These are phyloP conservation scores for Haplosporangium sp. DNA, from an alignment of 371 early-diverging fungal species.

Conservation along the genomic window DNA sequence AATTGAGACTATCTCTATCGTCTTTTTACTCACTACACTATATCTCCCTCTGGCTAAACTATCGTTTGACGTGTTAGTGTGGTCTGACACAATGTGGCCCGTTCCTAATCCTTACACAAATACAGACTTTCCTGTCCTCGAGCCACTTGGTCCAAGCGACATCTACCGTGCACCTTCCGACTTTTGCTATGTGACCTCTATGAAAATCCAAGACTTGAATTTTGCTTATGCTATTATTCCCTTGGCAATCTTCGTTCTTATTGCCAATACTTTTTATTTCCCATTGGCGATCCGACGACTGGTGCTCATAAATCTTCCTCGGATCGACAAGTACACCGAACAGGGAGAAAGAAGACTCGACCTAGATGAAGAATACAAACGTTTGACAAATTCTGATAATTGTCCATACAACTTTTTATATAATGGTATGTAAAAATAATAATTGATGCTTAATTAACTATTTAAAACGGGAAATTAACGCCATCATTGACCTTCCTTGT, in stretches of 20 bases:
- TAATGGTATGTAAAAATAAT: constrained; percentile 40
- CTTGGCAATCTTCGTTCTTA: constrained; percentile 54
- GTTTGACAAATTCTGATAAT: constrained; percentile 62
- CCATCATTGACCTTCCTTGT: not conserved
- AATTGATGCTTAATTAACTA: no score
- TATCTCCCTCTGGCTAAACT: constrained; percentile 70
- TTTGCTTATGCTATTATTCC: constrained; percentile 62
- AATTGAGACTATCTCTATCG: constrained; percentile 55
- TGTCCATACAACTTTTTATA: constrained; percentile 70
- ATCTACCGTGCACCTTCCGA: constrained; percentile 46
- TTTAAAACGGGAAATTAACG: not conserved
- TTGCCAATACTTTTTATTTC: constrained; percentile 57
- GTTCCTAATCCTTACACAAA: constrained; percentile 63
- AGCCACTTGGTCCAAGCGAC: constrained; percentile 43
- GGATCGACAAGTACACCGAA: constrained; percentile 56
- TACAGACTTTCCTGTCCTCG: constrained; percentile 57
- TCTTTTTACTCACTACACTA: constrained; percentile 64
- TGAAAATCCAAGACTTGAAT: constrained; percentile 62
- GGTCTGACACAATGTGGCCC: constrained; percentile 70
- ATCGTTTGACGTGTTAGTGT: constrained; percentile 66
- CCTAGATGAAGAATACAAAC: constrained; percentile 56
- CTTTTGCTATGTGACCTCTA: constrained; percentile 71
- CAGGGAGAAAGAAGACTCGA: constrained; percentile 52
- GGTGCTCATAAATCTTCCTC: constrained; percentile 51
- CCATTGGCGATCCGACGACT: constrained; percentile 61